Evolutionary conservation across 2,329 filamentous ascomycete genomes (phyloP).

Genomic region (Plenodomus lindquistii): DNA sequence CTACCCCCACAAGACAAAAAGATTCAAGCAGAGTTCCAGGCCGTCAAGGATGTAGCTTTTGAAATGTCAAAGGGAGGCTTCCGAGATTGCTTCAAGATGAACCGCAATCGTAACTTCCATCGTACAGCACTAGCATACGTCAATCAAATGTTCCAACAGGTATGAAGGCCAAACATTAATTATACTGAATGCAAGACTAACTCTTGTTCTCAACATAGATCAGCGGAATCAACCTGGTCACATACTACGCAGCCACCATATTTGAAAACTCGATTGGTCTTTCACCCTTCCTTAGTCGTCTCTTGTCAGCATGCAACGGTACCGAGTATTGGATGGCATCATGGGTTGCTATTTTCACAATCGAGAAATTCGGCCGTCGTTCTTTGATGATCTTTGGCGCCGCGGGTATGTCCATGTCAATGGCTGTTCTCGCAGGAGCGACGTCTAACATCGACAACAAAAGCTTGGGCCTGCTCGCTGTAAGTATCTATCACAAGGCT

Average conservation of each 20-base stretch:
- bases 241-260: slow-evolving; percentile 50
- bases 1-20: slow-evolving; percentile 44
- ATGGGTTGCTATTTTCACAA: slow-evolving; percentile 49
- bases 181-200: background rate
- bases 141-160: slow-evolving; percentile 53
- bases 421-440: slow-evolving; percentile 41
- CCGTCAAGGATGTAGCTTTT: slow-evolving; percentile 44
- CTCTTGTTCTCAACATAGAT: slow-evolving; percentile 44
- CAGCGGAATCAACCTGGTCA: slow-evolving; percentile 44
- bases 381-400: slow-evolving; percentile 46
- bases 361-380: slow-evolving; percentile 44
- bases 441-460: slow-evolving; percentile 31
- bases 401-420: slow-evolving; percentile 39
- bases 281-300: slow-evolving; percentile 38
- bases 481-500: slow-evolving; percentile 50
- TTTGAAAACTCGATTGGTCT: slow-evolving; percentile 48
- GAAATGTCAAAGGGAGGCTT: slow-evolving; percentile 54
- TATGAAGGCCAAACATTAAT: slow-evolving; percentile 5
- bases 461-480: slow-evolving; percentile 44
- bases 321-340: slow-evolving; percentile 48
- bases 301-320: slow-evolving; percentile 48
- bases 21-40: slow-evolving; percentile 41
- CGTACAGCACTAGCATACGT: slow-evolving; percentile 49
- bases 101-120: slow-evolving; percentile 50
- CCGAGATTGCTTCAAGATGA: slow-evolving; percentile 62